These are phyloP conservation scores for Alternaria sp. DNA, from an alignment of 2,329 filamentous ascomycete species.

Conservation along the genomic window DNA sequence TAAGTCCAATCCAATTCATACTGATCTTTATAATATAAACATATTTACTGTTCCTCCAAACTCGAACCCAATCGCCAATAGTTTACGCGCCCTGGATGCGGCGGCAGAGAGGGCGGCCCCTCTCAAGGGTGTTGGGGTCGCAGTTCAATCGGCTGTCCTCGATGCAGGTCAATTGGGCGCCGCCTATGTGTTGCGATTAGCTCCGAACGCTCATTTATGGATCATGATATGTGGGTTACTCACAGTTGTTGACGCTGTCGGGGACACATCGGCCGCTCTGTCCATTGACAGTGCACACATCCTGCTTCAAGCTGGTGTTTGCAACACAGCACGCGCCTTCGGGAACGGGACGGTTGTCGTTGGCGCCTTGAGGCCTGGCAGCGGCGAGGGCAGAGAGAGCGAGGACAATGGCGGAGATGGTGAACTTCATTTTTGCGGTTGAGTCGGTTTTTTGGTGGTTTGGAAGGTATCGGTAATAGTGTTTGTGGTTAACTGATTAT, in stretches of 20 bases:
- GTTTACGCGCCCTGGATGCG: slow-evolving; percentile 7
- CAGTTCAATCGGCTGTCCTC: slow-evolving; percentile 32
- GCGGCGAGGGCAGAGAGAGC: slow-evolving; percentile 26
- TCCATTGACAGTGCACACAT: slow-evolving; percentile 40
- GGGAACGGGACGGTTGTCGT: slow-evolving; percentile 33
- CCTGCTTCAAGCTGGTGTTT: slow-evolving; percentile 39
- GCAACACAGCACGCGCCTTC: slow-evolving; percentile 33
- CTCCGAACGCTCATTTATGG: background rate
- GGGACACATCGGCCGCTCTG: slow-evolving; percentile 36
- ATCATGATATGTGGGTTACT: background rate
- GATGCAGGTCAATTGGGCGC: slow-evolving; percentile 35
- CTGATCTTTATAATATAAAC: slow-evolving; percentile 8
- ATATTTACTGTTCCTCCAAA: background rate
- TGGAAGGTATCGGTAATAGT: background rate
- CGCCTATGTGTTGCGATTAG: slow-evolving; percentile 22
- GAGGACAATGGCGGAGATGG: slow-evolving; percentile 22
- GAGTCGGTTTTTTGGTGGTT: background rate
- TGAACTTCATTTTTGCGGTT: slow-evolving; percentile 32
- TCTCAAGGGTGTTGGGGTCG: slow-evolving; percentile 31
- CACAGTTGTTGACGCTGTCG: slow-evolving; percentile 31
- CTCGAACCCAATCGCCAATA: background rate
- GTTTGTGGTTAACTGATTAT: slow-evolving; percentile 2
- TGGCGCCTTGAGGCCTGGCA: slow-evolving; percentile 24
- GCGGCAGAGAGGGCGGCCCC: slow-evolving; percentile 29
- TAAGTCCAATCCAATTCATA: background rate